Evolutionary conservation across 1,284 basidiomycete species (phyloP).

Genomic region (Paramarasmius palmivorus): DNA sequence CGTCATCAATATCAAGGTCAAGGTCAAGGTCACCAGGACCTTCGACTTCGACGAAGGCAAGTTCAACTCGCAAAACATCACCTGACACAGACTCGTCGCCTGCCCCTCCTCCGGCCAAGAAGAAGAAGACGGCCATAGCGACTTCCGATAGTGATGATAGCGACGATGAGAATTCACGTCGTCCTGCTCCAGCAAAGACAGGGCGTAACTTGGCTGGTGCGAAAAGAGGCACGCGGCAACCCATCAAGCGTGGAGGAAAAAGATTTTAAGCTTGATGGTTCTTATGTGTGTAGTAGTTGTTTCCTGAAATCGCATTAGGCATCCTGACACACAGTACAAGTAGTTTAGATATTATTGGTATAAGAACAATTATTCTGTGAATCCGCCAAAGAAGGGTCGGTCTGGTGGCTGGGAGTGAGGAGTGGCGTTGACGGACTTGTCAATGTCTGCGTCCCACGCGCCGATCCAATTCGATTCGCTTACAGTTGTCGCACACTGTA

Average conservation of each 20-base stretch:
- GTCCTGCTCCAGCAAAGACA: constrained; percentile 38
- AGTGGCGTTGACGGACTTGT: background rate
- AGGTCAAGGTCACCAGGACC: constrained; percentile 20
- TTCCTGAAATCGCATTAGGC: too few species aligned
- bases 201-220: constrained; percentile 24
- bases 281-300: too few species aligned
- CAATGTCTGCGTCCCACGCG: constrained; percentile 12
- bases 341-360: background rate
- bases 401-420: background rate
- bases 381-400: background rate
- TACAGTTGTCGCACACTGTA: constrained; percentile 16
- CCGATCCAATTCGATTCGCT: constrained; percentile 15
- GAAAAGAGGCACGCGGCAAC: constrained; percentile 63
- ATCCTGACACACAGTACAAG: too few species aligned
- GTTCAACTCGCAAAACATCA: constrained; percentile 22
- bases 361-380: background rate
- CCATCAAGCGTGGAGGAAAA: constrained; percentile 70
- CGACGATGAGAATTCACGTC: constrained; percentile 47
- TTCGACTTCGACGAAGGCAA: constrained; percentile 20
- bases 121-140: constrained; percentile 33
- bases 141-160: constrained; percentile 50
- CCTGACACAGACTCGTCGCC: constrained; percentile 49
- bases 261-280: constrained; percentile 50
- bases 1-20: constrained; percentile 17
- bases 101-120: constrained; percentile 46